phyloP scores from a whole-genome alignment of 257 asterid species.

The Datura wrightii region DNA sequence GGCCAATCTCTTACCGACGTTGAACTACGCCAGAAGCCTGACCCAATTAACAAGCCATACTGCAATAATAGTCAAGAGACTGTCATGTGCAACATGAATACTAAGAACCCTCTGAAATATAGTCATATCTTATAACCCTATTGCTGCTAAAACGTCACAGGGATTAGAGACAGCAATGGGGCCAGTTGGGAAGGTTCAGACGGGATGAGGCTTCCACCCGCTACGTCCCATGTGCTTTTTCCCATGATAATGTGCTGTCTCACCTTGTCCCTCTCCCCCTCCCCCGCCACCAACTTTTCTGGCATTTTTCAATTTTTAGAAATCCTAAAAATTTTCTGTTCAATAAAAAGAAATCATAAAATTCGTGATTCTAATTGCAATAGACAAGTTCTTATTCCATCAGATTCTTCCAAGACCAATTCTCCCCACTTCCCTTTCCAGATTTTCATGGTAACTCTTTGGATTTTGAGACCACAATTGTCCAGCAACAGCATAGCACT shows the following conservation, averaged over 20 bases:
- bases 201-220: not conserved
- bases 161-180: not conserved
- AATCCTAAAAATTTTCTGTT: too few species aligned
- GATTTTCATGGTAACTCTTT: not conserved
- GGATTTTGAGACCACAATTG: not conserved
- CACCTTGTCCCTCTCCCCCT: not conserved
- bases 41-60: slow-evolving; percentile 92
- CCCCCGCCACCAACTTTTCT: not conserved
- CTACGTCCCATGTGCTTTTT: not conserved
- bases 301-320: not conserved
- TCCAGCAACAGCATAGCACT: not conserved
- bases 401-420: not conserved
- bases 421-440: not conserved
- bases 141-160: not conserved
- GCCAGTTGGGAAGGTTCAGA: not conserved
- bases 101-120: not conserved
- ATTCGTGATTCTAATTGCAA: not conserved
- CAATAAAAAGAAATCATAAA: not conserved
- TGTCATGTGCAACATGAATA: slow-evolving; percentile 25
- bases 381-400: not conserved
- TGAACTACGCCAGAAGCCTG: slow-evolving; percentile 93
- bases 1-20: slow-evolving; percentile 96
- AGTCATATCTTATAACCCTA: not conserved
- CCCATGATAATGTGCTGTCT: not conserved
- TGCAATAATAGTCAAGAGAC: slow-evolving; percentile 48